phyloP scores from a whole-genome alignment of 1,284 basidiomycete genomes.

The Ustilago hordei region DNA sequence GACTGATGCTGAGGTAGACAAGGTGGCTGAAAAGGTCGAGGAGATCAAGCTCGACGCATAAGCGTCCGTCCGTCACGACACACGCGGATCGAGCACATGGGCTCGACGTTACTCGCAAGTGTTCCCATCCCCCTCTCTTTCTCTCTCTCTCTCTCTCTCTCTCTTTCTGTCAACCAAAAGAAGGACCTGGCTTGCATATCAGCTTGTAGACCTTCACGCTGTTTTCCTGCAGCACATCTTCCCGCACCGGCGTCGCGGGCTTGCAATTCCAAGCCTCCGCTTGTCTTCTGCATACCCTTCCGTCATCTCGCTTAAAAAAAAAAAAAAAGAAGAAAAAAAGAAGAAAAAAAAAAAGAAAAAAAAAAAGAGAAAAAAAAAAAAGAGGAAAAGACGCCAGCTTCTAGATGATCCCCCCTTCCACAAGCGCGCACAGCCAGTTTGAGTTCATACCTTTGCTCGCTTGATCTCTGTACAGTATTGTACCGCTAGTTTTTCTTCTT shows the following conservation, averaged over 20 bases:
- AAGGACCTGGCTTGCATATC: constrained; percentile 15
- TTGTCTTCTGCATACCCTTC: constrained; percentile 37
- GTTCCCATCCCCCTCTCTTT: background rate
- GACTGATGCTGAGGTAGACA: constrained; percentile 38
- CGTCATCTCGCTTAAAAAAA: constrained; percentile 5
- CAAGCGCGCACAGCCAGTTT: constrained; percentile 19
- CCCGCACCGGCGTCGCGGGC: constrained; percentile 4
- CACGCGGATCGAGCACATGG: background rate
- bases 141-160: background rate
- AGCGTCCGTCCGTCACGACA: background rate
- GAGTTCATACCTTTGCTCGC: constrained; percentile 14
- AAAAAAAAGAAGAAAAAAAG: too few relatives aligned
- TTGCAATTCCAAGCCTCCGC: background rate
- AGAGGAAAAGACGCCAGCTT: constrained; percentile 9
- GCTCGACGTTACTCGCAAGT: background rate
- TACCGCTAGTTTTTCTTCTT: constrained; percentile 25
- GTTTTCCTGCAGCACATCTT: constrained; percentile 12
- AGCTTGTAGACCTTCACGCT: constrained; percentile 24
- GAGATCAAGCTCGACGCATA: constrained; percentile 46
- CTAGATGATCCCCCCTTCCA: background rate
- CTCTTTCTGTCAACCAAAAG: constrained; percentile 21
- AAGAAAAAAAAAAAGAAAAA: too few relatives aligned
- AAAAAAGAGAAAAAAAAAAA: too few relatives aligned
- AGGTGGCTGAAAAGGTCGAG: constrained; percentile 43
- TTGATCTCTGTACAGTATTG: constrained; percentile 39